Conservation (phyloP, 257 asterid species). For the Striga asiatica region DNA sequence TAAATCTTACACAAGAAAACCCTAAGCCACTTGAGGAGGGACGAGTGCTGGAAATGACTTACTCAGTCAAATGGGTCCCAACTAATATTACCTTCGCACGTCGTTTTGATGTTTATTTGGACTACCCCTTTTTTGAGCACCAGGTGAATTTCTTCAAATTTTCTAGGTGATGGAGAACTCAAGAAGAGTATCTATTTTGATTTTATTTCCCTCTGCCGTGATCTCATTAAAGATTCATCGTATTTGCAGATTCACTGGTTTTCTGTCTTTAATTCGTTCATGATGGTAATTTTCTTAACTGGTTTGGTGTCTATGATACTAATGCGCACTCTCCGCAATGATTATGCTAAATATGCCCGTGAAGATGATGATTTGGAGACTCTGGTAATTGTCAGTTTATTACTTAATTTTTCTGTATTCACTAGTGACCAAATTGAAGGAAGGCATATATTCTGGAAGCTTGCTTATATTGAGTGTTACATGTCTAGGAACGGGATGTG, state of each 20-base stretch:
- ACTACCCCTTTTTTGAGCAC: constrained; percentile 75
- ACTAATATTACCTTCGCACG: constrained; percentile 48
- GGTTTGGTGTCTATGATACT: constrained; percentile 74
- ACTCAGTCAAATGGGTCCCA: constrained; percentile 67
- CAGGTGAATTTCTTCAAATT: constrained; percentile 32
- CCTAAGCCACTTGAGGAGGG: constrained; percentile 57
- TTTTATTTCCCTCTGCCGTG: neutral
- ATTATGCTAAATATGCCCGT: constrained; percentile 66
- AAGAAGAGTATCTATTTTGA: neutral
- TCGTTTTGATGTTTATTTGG: constrained; percentile 77
- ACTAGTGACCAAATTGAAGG: neutral
- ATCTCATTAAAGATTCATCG: constrained; percentile 9
- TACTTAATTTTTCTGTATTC: neutral
- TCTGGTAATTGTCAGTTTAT: constrained; percentile 30
- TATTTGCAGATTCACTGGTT: constrained; percentile 80
- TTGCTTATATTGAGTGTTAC: constrained; percentile 14
- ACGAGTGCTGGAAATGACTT: constrained; percentile 50
- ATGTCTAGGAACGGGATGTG: constrained; percentile 65
- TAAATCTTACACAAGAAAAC: constrained; percentile 59
- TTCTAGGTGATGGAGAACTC: neutral
- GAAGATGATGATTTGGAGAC: constrained; percentile 69
- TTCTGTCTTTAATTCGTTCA: constrained; percentile 69
- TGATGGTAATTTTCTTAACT: constrained; percentile 80
- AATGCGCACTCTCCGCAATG: constrained; percentile 76
- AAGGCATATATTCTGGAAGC: neutral